These are phyloP conservation scores for Ophiostoma novo-ulmi DNA, from an alignment of 2,329 filamentous ascomycete genomes.

Conservation along the genomic window DNA sequence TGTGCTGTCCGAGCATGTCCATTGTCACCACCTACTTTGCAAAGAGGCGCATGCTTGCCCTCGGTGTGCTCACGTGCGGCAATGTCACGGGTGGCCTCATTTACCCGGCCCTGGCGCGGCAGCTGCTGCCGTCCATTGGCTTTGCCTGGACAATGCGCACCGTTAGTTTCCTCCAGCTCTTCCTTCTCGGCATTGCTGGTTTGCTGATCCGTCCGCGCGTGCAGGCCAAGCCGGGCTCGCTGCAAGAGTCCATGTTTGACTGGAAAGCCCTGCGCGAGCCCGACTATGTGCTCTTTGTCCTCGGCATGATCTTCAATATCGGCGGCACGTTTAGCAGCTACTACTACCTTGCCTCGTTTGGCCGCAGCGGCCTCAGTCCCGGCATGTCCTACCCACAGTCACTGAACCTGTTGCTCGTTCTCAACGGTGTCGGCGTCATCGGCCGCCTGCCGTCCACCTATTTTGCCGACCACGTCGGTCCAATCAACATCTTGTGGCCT, in stretches of 20 bases:
- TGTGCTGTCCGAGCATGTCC: conserved; percentile 37
- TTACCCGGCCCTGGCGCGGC: conserved; percentile 37
- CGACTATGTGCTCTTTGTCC: conserved; percentile 38
- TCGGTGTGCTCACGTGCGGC: conserved; percentile 35
- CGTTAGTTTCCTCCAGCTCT: conserved; percentile 40
- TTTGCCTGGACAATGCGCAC: conserved; percentile 39
- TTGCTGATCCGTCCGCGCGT: conserved; percentile 36
- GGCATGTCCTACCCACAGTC: conserved; percentile 33
- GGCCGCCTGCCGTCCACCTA: conserved; percentile 45
- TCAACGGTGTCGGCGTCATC: conserved; percentile 49
- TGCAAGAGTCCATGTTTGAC: conserved; percentile 37
- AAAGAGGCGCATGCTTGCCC: conserved; percentile 33
- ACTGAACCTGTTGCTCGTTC: conserved; percentile 47
- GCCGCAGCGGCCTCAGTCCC: conserved; percentile 27
- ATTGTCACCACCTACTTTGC: conserved; percentile 38
- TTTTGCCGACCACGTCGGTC: conserved; percentile 47
- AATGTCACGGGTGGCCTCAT: conserved; percentile 38
- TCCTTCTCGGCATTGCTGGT: conserved; percentile 31
- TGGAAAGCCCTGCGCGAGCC: conserved; percentile 37
- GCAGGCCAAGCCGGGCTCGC: conserved; percentile 32
- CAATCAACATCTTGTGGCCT: conserved; percentile 48
- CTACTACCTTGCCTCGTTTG: conserved; percentile 40
- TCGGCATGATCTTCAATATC: conserved; percentile 38
- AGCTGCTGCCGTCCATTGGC: conserved; percentile 35
- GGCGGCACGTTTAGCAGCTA: conserved; percentile 43